Evolutionary conservation across 1,139 yeast species (phyloP).

Genomic region (Pichia kudriavzevii): DNA sequence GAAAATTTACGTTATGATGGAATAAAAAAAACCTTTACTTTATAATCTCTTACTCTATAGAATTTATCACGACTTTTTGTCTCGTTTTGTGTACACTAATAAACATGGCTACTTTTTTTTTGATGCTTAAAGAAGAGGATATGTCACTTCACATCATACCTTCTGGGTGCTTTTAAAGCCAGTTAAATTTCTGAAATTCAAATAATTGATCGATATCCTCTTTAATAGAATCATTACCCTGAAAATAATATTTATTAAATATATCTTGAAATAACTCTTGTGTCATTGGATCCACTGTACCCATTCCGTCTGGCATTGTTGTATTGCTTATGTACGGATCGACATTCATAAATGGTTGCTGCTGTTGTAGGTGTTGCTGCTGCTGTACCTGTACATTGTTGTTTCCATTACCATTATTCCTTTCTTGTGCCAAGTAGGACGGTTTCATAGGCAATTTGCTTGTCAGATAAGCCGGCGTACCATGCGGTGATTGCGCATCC

Average conservation of each 20-base stretch:
- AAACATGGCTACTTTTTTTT: too few relatives aligned
- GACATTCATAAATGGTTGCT: too few relatives aligned
- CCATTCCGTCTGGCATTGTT: constrained; percentile 1
- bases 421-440: neutral
- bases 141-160: too few relatives aligned
- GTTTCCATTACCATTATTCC: neutral
- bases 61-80: too few relatives aligned
- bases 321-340: neutral
- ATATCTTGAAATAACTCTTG: constrained; percentile 21
- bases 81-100: too few relatives aligned
- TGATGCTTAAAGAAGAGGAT: too few relatives aligned
- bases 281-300: constrained; percentile 20
- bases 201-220: constrained; percentile 8
- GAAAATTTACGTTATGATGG: neutral
- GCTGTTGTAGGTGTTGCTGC: neutral
- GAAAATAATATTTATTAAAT: constrained; percentile 18
- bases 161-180: constrained; percentile 2
- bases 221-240: constrained; percentile 12
- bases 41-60: neutral
- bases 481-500: constrained; percentile 1
- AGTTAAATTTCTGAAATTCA: constrained; percentile 9
- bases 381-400: neutral
- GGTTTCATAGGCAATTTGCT: neutral
- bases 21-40: neutral
- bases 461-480: neutral